Conservation (phyloP, 179 eudicot species). For the Actinidia polygama region DNA sequence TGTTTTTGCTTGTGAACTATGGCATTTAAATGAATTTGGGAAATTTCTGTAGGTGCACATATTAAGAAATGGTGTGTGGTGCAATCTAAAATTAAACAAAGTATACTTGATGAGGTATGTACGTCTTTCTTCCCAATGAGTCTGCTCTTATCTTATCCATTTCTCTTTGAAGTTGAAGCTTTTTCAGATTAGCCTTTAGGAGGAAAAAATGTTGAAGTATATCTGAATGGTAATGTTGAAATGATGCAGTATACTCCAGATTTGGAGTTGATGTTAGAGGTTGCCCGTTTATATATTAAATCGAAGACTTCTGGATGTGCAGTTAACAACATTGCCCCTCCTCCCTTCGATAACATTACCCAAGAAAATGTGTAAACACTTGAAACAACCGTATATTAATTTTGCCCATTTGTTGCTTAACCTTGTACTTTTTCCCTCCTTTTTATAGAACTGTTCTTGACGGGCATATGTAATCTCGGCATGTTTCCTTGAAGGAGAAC, state of each 20-base stretch:
- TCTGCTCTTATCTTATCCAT: not conserved
- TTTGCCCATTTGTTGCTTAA: not conserved
- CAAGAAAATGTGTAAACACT: constrained; percentile 32
- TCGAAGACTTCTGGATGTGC: constrained; percentile 40
- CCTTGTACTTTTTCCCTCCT: not conserved
- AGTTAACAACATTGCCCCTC: constrained; percentile 26
- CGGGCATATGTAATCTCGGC: constrained; percentile 7
- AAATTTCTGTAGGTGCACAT: constrained; percentile 71
- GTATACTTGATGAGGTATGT: constrained; percentile 11
- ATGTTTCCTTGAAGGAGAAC: constrained; percentile 10
- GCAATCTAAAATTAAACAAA: constrained; percentile 52
- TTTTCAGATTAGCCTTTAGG: not conserved
- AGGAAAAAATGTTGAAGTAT: not conserved
- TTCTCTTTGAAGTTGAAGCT: not conserved
- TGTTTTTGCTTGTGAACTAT: not conserved
- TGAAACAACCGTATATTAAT: not conserved
- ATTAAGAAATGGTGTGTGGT: constrained; percentile 96
- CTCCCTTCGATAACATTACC: constrained; percentile 20
- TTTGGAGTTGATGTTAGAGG: constrained; percentile 64
- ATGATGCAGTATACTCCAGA: constrained; percentile 78
- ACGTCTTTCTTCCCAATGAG: not conserved
- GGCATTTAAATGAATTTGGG: not conserved
- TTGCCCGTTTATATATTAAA: constrained; percentile 60
- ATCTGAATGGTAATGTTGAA: not conserved
- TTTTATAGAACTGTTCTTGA: constrained; percentile 8